Base-by-base conservation (phyloP, 1,284 basidiomycete species). In the Rhodofomes roseus region DNA sequence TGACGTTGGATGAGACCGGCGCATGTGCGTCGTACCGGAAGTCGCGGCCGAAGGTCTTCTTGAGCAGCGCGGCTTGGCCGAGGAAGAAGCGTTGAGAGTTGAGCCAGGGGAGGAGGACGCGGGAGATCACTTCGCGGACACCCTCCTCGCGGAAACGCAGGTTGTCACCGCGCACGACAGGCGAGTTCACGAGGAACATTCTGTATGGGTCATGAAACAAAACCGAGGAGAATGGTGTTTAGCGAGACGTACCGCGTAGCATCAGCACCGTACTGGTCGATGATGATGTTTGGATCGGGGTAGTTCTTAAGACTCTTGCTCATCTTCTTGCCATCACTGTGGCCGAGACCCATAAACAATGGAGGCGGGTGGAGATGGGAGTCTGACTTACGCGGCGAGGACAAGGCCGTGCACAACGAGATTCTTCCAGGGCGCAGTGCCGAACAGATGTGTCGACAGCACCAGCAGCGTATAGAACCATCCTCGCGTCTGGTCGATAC, bases 381-480 rank as follows among this genome's bases (percentile, higher is more conserved):
- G 31, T 27, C 39, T 16, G 0, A 81, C 89, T 74, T 68, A 93
- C 88, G 90, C 90, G 44, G 96, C 97, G 55, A 99, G 87, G 39
- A 99, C 95, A 57, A 99, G 87, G 69, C 97, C 97, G 53, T 91
- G 95, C 52, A 96, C 94, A 65, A 99, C 97, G 68, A 99, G 79
- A 75, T 99, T 99, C 80, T 97, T 95, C 96, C 97, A 99, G 2
- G 97, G 96, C 7, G 97, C 96, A 60, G 78, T 89, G 57, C 90
- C 89, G 70, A 98, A 98, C 50, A 99, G 82, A 73, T 97, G 96
- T 14, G 95, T 98, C 29, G 92, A 94, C 27, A 99, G 81, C 7
- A 99, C 96, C 55, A 99, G 87, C 25, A 99, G 79, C 4, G 97
- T 99, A 79, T 99, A 99, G 86, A 99, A 99, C 97, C 97, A 99